phyloP scores from a whole-genome alignment of 306 rosid genomes.

The Delonix regia region DNA sequence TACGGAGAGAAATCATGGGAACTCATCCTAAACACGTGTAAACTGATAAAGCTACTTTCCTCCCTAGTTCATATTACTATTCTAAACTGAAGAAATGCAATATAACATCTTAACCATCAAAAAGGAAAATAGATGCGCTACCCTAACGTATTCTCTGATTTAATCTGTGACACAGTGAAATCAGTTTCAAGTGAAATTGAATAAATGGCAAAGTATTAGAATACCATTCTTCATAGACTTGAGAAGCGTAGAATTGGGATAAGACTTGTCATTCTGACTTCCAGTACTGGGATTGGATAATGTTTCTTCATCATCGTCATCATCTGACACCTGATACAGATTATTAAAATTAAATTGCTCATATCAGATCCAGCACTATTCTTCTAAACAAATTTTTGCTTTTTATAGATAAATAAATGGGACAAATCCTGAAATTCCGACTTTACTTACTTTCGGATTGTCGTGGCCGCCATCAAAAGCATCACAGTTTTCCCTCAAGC shows the following conservation, averaged over 20 bases:
- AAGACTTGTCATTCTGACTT: constrained; percentile 70
- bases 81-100: not conserved
- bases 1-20: not conserved
- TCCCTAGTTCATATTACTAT: not conserved
- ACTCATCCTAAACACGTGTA: not conserved
- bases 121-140: not conserved
- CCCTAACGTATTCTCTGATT: not conserved
- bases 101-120: not conserved
- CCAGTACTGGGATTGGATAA: constrained; percentile 56
- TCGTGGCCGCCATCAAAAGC: constrained; percentile 48
- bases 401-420: not conserved
- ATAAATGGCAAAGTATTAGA: not conserved
- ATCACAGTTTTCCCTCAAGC: constrained; percentile 48
- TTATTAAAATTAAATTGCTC: not conserved
- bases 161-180: not conserved
- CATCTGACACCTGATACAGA: constrained; percentile 56
- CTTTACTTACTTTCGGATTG: constrained; percentile 48
- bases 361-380: not conserved
- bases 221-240: constrained; percentile 55
- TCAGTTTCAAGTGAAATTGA: not conserved
- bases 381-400: not conserved
- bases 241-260: constrained; percentile 30
- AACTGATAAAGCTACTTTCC: not conserved
- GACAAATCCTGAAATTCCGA: not conserved
- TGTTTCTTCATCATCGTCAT: constrained; percentile 74